phyloP scores from a whole-genome alignment of 768 basidiomycete genomes.

The Boletus rubropictus region DNA sequence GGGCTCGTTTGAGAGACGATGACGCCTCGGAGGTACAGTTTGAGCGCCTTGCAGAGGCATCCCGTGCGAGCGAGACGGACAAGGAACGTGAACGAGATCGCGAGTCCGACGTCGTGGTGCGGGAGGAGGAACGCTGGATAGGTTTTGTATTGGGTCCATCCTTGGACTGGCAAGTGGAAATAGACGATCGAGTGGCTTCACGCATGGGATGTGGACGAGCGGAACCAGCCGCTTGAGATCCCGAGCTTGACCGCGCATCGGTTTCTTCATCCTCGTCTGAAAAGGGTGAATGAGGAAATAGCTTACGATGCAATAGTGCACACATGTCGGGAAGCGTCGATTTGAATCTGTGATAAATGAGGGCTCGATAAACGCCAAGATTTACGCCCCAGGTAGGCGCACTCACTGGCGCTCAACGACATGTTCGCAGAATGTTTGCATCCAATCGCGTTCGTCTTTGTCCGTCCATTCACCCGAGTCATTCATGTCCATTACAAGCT shows the following conservation, averaged over 20 bases:
- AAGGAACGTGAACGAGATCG: slow-evolving; percentile 55
- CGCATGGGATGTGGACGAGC: slow-evolving; percentile 7
- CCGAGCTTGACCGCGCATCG: slow-evolving; percentile 11
- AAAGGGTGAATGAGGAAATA: slow-evolving; percentile 62
- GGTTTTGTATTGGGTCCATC: slow-evolving; percentile 3
- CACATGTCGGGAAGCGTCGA: slow-evolving; percentile 47
- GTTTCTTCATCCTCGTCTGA: slow-evolving; percentile 37
- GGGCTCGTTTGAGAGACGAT: slow-evolving; percentile 43
- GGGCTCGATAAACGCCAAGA: neutral
- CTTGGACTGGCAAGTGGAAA: slow-evolving; percentile 10
- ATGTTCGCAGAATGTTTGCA: slow-evolving; percentile 63
- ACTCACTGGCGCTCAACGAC: slow-evolving; percentile 61
- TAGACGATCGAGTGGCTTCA: slow-evolving; percentile 12
- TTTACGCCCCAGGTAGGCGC: neutral
- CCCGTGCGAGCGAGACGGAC: slow-evolving; percentile 66
- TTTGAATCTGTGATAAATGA: slow-evolving; percentile 45
- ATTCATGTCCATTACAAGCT: slow-evolving; percentile 44
- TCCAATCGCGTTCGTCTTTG: slow-evolving; percentile 56
- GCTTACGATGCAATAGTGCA: slow-evolving; percentile 54
- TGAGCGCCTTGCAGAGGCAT: slow-evolving; percentile 39
- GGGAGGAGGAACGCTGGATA: slow-evolving; percentile 23
- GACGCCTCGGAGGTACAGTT: slow-evolving; percentile 30
- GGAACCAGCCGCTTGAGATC: slow-evolving; percentile 1
- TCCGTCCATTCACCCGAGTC: slow-evolving; percentile 23
- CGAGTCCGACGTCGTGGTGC: slow-evolving; percentile 16